phyloP scores from a whole-genome alignment of 2,329 filamentous ascomycete species.

The Lasiodiplodia sp. region DNA sequence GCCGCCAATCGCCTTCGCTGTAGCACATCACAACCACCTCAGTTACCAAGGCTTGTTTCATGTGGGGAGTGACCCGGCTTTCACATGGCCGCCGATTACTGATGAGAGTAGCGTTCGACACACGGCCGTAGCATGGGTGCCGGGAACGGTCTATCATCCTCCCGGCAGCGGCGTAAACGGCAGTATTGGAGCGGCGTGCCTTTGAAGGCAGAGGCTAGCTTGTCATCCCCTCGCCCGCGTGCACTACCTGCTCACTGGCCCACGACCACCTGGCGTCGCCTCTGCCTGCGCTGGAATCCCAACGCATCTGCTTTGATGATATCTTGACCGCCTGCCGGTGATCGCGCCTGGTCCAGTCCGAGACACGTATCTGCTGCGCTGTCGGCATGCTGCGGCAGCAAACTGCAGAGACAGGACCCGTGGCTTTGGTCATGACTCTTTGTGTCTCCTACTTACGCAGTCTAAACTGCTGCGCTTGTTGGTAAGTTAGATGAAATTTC shows the following conservation, averaged over 20 bases:
- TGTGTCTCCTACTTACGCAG: not conserved
- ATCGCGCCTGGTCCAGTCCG: not conserved
- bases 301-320: conserved; percentile 5
- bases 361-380: conserved; percentile 20
- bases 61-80: conserved; percentile 15
- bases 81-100: conserved; percentile 1
- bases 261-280: not conserved
- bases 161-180: not conserved
- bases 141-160: conserved; percentile 4
- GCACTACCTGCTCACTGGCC: not conserved
- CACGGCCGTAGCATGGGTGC: conserved; percentile 7
- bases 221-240: conserved; percentile 10
- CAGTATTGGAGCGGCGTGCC: not conserved
- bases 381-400: conserved; percentile 9
- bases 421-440: not conserved
- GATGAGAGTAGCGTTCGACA: not conserved
- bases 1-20: not conserved
- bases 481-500: conserved; percentile 11
- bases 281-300: not conserved
- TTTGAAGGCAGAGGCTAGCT: conserved; percentile 9
- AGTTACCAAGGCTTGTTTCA: conserved; percentile 8
- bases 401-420: not conserved
- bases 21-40: conserved; percentile 4
- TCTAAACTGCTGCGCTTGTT: not conserved
- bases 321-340: not conserved